phyloP scores from a whole-genome alignment of 2,329 filamentous ascomycete genomes.

The Stachybotrys echinatus region DNA sequence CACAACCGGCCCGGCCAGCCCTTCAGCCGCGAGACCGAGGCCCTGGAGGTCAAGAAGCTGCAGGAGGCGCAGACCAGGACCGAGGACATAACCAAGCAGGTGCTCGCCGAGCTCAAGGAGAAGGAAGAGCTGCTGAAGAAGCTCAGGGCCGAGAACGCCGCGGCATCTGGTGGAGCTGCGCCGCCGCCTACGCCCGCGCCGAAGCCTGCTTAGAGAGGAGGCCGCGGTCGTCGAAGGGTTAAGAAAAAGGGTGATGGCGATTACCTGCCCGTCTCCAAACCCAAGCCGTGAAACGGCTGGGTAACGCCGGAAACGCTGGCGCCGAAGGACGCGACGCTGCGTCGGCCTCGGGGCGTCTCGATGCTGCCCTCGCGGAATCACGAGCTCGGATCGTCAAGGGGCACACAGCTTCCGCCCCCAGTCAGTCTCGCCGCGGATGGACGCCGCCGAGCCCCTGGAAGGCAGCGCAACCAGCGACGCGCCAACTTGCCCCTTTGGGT shows the following conservation, averaged over 20 bases:
- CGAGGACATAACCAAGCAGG: conserved; percentile 52
- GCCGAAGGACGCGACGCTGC: no score
- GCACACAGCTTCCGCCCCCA: no score
- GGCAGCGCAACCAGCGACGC: no score
- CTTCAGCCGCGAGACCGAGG: conserved; percentile 69
- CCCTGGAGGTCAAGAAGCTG: conserved; percentile 54
- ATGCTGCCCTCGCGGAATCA: no score
- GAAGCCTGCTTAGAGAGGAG: conserved; percentile 20
- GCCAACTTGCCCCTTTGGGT: no score
- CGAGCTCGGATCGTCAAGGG: no score
- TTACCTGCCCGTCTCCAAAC: neutral
- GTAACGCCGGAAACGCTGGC: no score
- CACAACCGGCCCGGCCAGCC: conserved; percentile 61
- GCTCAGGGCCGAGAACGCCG: conserved; percentile 54
- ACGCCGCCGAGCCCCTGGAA: no score
- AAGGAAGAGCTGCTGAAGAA: conserved; percentile 58
- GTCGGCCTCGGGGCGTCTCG: no score
- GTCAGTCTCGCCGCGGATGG: no score
- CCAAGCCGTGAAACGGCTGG: neutral
- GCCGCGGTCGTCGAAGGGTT: conserved; percentile 1
- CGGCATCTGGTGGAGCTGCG: conserved; percentile 33
- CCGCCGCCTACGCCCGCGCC: conserved; percentile 1
- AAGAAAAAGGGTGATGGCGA: conserved; percentile 2
- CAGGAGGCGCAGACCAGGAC: conserved; percentile 61
- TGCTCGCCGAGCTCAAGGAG: conserved; percentile 55